A percentile compares a stretch with the other conserved stretches of the same genome.
phyloP scores from a whole-genome alignment of 108 stramenopile genomes.

The Seminavis robusta region DNA sequence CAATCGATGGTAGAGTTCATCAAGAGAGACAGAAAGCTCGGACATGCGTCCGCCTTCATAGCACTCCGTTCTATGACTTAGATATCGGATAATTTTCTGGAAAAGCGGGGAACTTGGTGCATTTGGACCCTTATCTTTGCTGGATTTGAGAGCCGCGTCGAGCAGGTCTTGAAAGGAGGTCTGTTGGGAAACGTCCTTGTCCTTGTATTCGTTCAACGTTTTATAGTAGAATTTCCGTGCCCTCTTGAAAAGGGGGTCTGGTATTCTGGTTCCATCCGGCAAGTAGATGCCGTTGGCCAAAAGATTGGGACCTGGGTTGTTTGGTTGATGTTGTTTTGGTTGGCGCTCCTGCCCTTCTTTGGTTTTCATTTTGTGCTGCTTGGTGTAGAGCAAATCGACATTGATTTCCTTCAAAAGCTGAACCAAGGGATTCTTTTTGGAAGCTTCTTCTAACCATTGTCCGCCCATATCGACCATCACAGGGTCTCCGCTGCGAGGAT shows the following conservation, averaged over 20 bases:
- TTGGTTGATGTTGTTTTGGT: not conserved
- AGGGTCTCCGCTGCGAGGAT: not conserved
- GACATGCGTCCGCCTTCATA: conserved; percentile 18
- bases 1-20: not conserved
- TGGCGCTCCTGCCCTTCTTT: not conserved
- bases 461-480: conserved; percentile 18
- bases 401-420: conserved; percentile 12
- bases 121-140: not conserved
- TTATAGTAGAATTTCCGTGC: conserved; percentile 9
- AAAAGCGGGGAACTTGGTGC: not conserved
- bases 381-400: not conserved
- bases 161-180: not conserved
- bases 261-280: not conserved
- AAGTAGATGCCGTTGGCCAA: conserved; percentile 11
- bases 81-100: conserved; percentile 3
- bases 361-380: not conserved
- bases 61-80: conserved; percentile 18
- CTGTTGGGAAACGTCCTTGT: not conserved
- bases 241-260: not conserved
- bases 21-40: conserved; percentile 1
- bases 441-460: conserved; percentile 17
- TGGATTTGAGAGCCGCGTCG: not conserved
- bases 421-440: conserved; percentile 6
- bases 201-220: conserved; percentile 1
- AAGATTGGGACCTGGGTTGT: not conserved